These are phyloP conservation scores for Coemansia sp. DNA, from an alignment of 192 early-diverging fungal genomes.

Conservation along the genomic window DNA sequence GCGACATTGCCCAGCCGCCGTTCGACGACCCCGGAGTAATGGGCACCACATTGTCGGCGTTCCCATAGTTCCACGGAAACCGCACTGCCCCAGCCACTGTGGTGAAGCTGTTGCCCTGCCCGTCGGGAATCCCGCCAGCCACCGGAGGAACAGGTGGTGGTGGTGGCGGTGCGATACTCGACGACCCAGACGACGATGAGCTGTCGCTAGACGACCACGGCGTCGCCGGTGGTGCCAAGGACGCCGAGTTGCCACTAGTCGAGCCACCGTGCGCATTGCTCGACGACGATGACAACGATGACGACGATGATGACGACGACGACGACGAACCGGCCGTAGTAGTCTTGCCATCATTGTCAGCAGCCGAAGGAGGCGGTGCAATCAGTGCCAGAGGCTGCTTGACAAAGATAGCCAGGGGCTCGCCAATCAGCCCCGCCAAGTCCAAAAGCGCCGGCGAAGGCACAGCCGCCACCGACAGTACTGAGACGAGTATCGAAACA, in stretches of 20 bases:
- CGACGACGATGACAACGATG: no score
- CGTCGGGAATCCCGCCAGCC: slow-evolving; percentile 29
- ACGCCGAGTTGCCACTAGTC: neutral
- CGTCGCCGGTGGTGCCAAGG: neutral
- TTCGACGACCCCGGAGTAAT: slow-evolving; percentile 26
- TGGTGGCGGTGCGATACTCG: neutral
- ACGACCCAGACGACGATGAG: neutral
- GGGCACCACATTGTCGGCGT: slow-evolving; percentile 38
- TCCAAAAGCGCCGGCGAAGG: slow-evolving; percentile 5
- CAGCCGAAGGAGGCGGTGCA: no score
- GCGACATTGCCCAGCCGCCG: slow-evolving; percentile 54
- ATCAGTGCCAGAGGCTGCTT: no score
- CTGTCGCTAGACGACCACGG: neutral
- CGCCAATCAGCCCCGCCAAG: neutral
- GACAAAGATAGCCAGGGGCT: slow-evolving; percentile 7
- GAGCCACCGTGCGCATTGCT: neutral
- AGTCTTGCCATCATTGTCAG: neutral
- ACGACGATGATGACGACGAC: no score
- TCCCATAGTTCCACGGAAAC: slow-evolving; percentile 50
- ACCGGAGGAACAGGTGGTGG: neutral
- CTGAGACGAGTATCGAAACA: neutral
- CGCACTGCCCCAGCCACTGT: slow-evolving; percentile 25
- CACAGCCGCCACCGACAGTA: neutral
- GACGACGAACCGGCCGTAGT: neutral
- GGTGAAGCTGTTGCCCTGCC: slow-evolving; percentile 43